Percentiles rank a stretch among this genome's conserved stretches.
Evolutionary conservation across 176 grass and related monocot species (phyloP).

Genomic region (Neostapfia colusana): DNA sequence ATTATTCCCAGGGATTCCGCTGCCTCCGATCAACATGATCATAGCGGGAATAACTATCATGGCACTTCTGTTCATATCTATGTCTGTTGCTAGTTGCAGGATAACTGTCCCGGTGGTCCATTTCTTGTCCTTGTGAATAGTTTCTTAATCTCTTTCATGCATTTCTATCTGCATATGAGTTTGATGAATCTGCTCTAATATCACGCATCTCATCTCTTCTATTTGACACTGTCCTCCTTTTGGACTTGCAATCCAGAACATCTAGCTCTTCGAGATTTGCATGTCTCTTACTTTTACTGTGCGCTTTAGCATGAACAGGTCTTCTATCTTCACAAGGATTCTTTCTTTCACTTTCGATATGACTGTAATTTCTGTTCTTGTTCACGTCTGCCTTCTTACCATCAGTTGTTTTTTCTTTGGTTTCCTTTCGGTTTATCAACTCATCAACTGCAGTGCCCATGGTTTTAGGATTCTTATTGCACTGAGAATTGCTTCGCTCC

Average conservation of each 20-base stretch:
- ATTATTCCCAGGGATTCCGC: background rate
- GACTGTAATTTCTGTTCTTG: background rate
- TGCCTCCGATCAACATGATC: background rate
- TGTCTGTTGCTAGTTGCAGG: background rate
- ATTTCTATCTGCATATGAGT: slow-evolving; percentile 12
- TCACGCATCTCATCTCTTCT: background rate
- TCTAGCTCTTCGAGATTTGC: background rate
- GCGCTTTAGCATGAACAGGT: background rate
- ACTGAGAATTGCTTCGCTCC: slow-evolving; percentile 4
- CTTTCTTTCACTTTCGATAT: slow-evolving; percentile 1
- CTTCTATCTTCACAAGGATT: background rate
- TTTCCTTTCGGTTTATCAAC: slow-evolving; percentile 4
- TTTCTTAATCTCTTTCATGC: slow-evolving; percentile 16
- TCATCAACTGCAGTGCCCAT: slow-evolving; percentile 20
- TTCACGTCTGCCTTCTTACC: background rate
- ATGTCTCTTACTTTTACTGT: background rate
- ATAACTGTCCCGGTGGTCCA: background rate
- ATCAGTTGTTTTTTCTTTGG: slow-evolving; percentile 12
- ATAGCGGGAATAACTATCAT: background rate
- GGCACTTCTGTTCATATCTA: background rate
- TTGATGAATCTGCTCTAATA: slow-evolving; percentile 14
- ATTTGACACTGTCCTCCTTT: background rate
- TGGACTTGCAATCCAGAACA: slow-evolving; percentile 6
- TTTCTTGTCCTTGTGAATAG: background rate
- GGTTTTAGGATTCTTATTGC: slow-evolving; percentile 3